Conservation (phyloP, 202 grass and related monocot species). For the Setaria viridis region DNA sequence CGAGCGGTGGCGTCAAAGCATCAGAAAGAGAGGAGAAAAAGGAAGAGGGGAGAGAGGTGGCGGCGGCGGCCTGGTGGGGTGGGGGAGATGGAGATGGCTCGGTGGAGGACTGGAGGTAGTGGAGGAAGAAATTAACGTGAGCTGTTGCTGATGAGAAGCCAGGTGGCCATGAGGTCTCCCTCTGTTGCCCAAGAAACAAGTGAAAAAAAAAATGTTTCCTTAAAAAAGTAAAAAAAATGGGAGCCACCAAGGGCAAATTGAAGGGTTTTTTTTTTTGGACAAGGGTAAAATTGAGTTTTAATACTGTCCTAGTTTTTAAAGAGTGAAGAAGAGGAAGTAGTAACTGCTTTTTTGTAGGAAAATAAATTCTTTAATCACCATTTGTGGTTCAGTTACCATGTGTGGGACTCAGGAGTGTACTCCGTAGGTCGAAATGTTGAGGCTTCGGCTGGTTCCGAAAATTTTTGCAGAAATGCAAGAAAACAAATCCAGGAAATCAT, state of each 20-base stretch:
- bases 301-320: background rate
- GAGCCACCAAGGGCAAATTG: background rate
- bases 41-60: background rate
- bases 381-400: constrained; percentile 38
- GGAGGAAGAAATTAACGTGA: constrained; percentile 55
- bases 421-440: background rate
- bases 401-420: too few relatives aligned
- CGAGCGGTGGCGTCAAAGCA: constrained; percentile 67
- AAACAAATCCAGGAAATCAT: background rate
- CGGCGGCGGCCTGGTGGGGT: constrained; percentile 16
- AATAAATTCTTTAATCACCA: constrained; percentile 30
- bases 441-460: background rate
- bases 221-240: background rate
- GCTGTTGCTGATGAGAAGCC: constrained; percentile 59
- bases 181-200: background rate
- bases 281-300: background rate
- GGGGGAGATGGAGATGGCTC: constrained; percentile 12
- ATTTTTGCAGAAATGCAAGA: background rate
- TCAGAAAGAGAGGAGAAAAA: constrained; percentile 48
- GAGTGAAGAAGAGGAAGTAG: background rate
- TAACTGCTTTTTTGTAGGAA: constrained; percentile 1
- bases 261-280: too few relatives aligned
- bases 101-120: background rate
- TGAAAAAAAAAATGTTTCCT: background rate
- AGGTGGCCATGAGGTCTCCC: constrained; percentile 29